A percentile compares a stretch with the other conserved stretches of the same genome.
Conservation (phyloP, 2,329 filamentous ascomycete genomes). For the Ophiocordyceps sinensis region DNA sequence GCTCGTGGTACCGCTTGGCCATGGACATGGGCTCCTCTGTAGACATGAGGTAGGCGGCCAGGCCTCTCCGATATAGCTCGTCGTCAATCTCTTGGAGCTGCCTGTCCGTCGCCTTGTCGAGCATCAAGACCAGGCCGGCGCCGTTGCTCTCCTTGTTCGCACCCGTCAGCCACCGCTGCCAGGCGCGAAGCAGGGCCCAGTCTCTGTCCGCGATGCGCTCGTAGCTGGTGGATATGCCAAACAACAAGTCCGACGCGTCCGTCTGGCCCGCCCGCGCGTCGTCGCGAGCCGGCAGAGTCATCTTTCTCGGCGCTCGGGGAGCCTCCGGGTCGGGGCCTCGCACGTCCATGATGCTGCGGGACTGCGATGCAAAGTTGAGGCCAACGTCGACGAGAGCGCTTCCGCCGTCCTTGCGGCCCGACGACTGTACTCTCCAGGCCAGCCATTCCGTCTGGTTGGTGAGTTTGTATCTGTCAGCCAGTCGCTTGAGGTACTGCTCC, state of each 20-base stretch:
- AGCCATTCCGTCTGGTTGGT: conserved; percentile 18
- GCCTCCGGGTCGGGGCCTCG: conserved; percentile 9
- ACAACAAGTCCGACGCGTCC: conserved; percentile 25
- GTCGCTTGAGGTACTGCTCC: conserved; percentile 17
- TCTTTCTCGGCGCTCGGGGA: conserved; percentile 13
- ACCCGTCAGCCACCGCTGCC: conserved; percentile 31
- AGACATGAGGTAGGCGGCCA: conserved; percentile 22
- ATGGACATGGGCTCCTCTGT: conserved; percentile 16
- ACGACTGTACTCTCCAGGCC: conserved; percentile 17
- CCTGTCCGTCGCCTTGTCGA: conserved; percentile 21
- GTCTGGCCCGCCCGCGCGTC: conserved; percentile 16
- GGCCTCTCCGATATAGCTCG: conserved; percentile 19
- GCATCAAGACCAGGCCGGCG: conserved; percentile 24
- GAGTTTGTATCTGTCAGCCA: conserved; percentile 13
- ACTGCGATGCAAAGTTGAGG: conserved; percentile 15
- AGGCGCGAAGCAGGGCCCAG: conserved; percentile 24
- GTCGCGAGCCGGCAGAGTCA: conserved; percentile 18
- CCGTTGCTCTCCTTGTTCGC: conserved; percentile 25
- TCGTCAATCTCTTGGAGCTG: conserved; percentile 17
- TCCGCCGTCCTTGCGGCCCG: conserved; percentile 12
- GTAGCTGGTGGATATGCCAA: conserved; percentile 29
- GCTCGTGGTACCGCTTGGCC: conserved; percentile 21
- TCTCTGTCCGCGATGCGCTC: conserved; percentile 22
- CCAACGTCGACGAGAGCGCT: conserved; percentile 15
- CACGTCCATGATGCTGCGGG: conserved; percentile 13